phyloP scores from a whole-genome alignment of 2,329 filamentous ascomycete genomes.

The Coniochaeta sp. region DNA sequence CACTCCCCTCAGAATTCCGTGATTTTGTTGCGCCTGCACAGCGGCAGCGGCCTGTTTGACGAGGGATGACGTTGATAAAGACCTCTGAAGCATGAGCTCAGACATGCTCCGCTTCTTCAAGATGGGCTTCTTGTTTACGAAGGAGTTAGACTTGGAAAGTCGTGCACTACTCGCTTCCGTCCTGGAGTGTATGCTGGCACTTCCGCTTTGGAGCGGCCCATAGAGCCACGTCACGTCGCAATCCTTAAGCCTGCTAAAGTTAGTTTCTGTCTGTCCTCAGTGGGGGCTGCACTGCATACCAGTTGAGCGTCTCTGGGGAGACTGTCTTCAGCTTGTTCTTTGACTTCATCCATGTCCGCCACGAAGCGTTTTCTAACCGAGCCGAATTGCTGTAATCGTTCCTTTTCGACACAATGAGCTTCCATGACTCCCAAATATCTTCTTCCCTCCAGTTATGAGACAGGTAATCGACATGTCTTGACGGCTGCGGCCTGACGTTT shows the following conservation, averaged over 20 bases:
- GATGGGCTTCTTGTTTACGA: constrained; percentile 80
- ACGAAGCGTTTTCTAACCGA: constrained; percentile 89
- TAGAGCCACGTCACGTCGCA: constrained; percentile 98
- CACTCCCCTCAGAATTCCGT: constrained; percentile 35
- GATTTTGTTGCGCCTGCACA: constrained; percentile 72
- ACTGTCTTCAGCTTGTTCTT: constrained; percentile 84
- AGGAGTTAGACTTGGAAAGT: constrained; percentile 52
- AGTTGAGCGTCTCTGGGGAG: constrained; percentile 87
- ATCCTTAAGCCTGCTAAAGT: constrained; percentile 73
- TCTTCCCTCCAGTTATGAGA: constrained; percentile 92
- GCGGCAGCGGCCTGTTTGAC: constrained; percentile 84
- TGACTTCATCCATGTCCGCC: constrained; percentile 92
- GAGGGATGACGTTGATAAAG: constrained; percentile 79
- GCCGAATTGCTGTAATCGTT: constrained; percentile 74
- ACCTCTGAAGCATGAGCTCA: constrained; percentile 87
- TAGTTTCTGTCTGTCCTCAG: constrained; percentile 13
- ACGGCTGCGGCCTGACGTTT: constrained; percentile 65
- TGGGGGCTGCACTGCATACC: constrained; percentile 47
- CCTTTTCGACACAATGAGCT: constrained; percentile 77
- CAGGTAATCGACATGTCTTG: constrained; percentile 89
- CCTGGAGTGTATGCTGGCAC: constrained; percentile 43
- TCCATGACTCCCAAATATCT: constrained; percentile 97
- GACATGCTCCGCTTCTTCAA: constrained; percentile 96
- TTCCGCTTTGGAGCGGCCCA: constrained; percentile 76
- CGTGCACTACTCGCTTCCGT: constrained; percentile 32